These are phyloP conservation scores for Herpotrichia juniperi DNA, from an alignment of 2,329 filamentous ascomycete species.

Conservation along the genomic window DNA sequence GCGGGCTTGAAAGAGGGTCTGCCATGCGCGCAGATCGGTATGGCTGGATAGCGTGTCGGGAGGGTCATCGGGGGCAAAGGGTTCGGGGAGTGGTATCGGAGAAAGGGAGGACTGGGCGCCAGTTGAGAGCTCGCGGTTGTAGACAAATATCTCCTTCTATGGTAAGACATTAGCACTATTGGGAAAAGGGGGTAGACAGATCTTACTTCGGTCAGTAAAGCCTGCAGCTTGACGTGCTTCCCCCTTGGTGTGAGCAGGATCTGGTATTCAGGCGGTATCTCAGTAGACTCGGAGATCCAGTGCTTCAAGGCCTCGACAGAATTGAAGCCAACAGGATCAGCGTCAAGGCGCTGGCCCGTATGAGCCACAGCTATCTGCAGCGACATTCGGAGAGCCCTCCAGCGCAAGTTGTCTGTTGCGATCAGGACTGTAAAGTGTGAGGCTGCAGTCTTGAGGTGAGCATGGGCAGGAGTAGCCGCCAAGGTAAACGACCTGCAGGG, in stretches of 20 bases:
- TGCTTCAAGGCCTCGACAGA: conserved; percentile 83
- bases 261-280: conserved; percentile 77
- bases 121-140: conserved; percentile 70
- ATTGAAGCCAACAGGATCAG: conserved; percentile 76
- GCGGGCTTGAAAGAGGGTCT: conserved; percentile 80
- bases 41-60: conserved; percentile 85
- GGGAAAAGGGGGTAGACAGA: not conserved
- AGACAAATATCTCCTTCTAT: conserved; percentile 88
- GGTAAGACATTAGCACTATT: conserved; percentile 12
- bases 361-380: conserved; percentile 91
- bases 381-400: conserved; percentile 68
- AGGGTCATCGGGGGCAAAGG: conserved; percentile 64
- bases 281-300: conserved; percentile 77
- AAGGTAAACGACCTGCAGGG: conserved; percentile 33
- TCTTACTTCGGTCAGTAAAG: conserved; percentile 76
- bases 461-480: conserved; percentile 29
- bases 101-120: conserved; percentile 54
- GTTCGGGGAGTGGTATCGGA: conserved; percentile 61
- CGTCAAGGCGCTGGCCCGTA: conserved; percentile 83
- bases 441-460: conserved; percentile 20
- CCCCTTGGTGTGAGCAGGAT: conserved; percentile 86
- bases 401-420: conserved; percentile 24
- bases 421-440: conserved; percentile 20
- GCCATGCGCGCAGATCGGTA: conserved; percentile 85
- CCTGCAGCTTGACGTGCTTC: conserved; percentile 81